These are phyloP conservation scores for Artemisia tridentata DNA, from an alignment of 129 eudicot genomes.

Conservation along the genomic window DNA sequence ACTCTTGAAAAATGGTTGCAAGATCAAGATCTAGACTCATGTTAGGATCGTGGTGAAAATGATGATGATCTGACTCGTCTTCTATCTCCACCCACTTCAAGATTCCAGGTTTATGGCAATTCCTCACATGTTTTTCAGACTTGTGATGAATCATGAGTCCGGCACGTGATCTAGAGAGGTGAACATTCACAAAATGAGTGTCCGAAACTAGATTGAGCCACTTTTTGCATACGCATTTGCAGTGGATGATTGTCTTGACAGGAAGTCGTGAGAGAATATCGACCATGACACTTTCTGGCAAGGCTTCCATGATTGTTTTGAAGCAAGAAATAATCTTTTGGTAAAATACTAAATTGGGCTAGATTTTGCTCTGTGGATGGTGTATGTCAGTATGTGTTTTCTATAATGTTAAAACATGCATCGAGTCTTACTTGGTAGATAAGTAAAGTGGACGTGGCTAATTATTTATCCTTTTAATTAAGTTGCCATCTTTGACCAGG, in stretches of 20 bases:
- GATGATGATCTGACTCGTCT: slow-evolving; percentile 14
- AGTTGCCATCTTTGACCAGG: slow-evolving; percentile 10
- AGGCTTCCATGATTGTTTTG: slow-evolving; percentile 20
- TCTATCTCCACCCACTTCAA: slow-evolving; percentile 25
- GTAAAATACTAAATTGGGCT: neutral
- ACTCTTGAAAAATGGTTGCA: neutral
- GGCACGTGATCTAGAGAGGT: slow-evolving; percentile 20
- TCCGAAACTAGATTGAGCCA: slow-evolving; percentile 24
- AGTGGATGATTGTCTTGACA: slow-evolving; percentile 30
- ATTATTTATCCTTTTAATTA: neutral
- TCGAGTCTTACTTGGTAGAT: slow-evolving; percentile 15
- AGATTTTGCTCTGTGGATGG: slow-evolving; percentile 1
- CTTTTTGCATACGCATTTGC: slow-evolving; percentile 31
- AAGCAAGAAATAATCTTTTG: neutral
- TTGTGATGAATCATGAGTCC: slow-evolving; percentile 23
- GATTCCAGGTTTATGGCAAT: neutral
- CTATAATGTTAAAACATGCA: neutral
- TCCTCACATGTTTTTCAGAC: neutral
- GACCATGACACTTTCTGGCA: slow-evolving; percentile 27
- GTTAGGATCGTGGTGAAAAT: slow-evolving; percentile 15
- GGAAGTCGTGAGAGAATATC: slow-evolving; percentile 47
- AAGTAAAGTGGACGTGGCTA: neutral
- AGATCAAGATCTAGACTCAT: slow-evolving; percentile 17
- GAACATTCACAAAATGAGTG: slow-evolving; percentile 23
- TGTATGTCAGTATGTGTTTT: neutral